Base-by-base conservation (phyloP, 208 protist genomes). In the Leptomonas seymouri region DNA sequence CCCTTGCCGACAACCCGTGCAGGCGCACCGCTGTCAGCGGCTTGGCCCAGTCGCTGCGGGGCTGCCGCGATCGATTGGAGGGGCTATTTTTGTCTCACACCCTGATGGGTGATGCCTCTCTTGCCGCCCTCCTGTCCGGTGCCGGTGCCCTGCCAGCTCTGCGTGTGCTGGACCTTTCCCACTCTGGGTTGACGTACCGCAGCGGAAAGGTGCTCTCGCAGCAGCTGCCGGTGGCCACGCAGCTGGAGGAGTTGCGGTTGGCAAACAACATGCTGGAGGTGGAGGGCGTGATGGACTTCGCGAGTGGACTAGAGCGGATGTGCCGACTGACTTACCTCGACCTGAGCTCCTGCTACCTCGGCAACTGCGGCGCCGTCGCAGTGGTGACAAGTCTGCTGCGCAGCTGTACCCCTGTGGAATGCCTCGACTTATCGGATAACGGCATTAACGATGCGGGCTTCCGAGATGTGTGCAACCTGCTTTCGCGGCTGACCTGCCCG, bases 351-450 rank as follows among this genome's bases (percentile, higher is more conserved):
- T 89, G 85, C 68, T 63, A 89, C 60, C 67, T 93, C 28, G 73
- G 78, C 44, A 78, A 84, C 56, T 60, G 55, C 28, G 88, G 88
- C n/a, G 83, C 74, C 27, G 71, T 71, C 25, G 45, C 71, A 2
- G 77, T 93, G 20, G 79, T 83, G 23, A 74, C 74, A 7, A 67
- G 78, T 3, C 42, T 91, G 12, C 57, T 81, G 53, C 67, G 78
- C 18, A 71, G 72, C 70, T 51, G 58, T 41, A 44, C 70, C n/a
- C 82, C 88, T 7, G n/a, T 93, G 21, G 71, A 67, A 41, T 80
- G 86, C 53, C 68, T 93, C 3, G 82, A 90, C 65, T 50, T 93
- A 21, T 85, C 88, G 16, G 71, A 82, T 49, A 93, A 93, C 71
- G 76, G 46, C 54, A 78, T 93, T 65, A 74, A 71, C 31, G 82